These are phyloP conservation scores for Spongispora temasekensis DNA, from an alignment of 1,284 basidiomycete species.

Conservation along the genomic window DNA sequence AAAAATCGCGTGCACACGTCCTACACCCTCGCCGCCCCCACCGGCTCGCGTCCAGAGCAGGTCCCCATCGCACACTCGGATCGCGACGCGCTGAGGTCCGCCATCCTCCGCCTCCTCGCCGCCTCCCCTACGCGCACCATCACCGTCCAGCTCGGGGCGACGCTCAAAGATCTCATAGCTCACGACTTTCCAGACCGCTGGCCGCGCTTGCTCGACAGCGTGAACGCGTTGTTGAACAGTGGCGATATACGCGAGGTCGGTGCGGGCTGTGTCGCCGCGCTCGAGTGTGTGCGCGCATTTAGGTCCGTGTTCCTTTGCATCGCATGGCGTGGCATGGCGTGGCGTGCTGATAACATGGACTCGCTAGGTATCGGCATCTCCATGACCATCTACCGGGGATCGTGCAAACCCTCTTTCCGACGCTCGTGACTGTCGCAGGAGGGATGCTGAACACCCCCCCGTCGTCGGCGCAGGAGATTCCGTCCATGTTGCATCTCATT, in stretches of 20 bases:
- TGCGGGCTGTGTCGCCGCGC: conserved; percentile 73
- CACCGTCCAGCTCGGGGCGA: conserved; percentile 71
- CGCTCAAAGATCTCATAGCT: conserved; percentile 68
- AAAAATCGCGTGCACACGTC: conserved; percentile 78
- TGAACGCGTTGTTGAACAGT: conserved; percentile 65
- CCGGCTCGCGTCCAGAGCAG: conserved; percentile 53
- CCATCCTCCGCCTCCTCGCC: conserved; percentile 69
- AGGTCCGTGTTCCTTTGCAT: conserved; percentile 39
- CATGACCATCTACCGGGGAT: conserved; percentile 59
- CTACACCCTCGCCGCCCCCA: conserved; percentile 52
- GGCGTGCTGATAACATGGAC: background rate
- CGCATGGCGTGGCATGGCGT: conserved; percentile 27
- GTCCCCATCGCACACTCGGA: conserved; percentile 64
- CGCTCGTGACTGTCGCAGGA: conserved; percentile 66
- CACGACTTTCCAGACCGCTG: conserved; percentile 78
- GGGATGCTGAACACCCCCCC: conserved; percentile 65
- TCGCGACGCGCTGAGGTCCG: conserved; percentile 64
- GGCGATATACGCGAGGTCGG: conserved; percentile 69
- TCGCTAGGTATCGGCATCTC: conserved; percentile 68
- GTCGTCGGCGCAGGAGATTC: conserved; percentile 63
- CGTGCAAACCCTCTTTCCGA: conserved; percentile 68
- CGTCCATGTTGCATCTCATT: conserved; percentile 77
- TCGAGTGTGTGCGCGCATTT: conserved; percentile 78
- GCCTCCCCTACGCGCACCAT: conserved; percentile 65
- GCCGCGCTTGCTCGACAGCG: conserved; percentile 62